Percentiles rank a stretch among this genome's conserved stretches.
These are phyloP conservation scores for Neurospora crassa DNA, from an alignment of 2,329 filamentous ascomycete species.

Conservation along the genomic window DNA sequence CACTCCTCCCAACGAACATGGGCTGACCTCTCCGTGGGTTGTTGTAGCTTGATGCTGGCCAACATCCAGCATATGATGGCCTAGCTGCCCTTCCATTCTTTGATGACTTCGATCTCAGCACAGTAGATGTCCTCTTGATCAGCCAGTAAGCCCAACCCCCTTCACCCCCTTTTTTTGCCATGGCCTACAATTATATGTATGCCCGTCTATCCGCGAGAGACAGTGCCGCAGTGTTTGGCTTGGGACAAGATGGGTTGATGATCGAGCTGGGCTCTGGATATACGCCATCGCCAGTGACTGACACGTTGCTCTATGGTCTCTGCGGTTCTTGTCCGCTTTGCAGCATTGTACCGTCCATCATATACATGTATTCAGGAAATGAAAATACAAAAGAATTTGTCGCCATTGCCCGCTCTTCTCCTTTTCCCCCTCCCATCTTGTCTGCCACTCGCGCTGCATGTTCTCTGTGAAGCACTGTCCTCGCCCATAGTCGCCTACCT, in stretches of 20 bases:
- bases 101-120: conserved; percentile 96
- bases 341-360: conserved; percentile 14
- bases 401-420: conserved; percentile 11
- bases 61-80: conserved; percentile 93
- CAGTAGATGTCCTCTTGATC: conserved; percentile 91
- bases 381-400: conserved; percentile 19
- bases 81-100: conserved; percentile 92
- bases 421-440: conserved; percentile 9
- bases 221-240: conserved; percentile 12
- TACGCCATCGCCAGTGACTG: background rate
- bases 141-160: conserved; percentile 75
- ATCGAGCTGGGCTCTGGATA: conserved; percentile 8
- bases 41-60: conserved; percentile 81
- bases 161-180: conserved; percentile 1
- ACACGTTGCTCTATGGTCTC: conserved; percentile 1
- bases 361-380: conserved; percentile 19
- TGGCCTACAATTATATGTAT: conserved; percentile 5
- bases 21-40: conserved; percentile 3
- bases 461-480: conserved; percentile 7
- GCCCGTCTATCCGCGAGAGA: conserved; percentile 1
- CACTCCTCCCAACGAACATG: background rate
- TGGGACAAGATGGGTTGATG: conserved; percentile 11
- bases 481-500: conserved; percentile 4
- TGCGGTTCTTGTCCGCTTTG: conserved; percentile 4
- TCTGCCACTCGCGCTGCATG: conserved; percentile 4